Evolutionary conservation across 2,329 filamentous ascomycete genomes (phyloP), one percentile per base, ranked within the genome.

Genomic region (Trematosphaeria pertusa): DNA sequence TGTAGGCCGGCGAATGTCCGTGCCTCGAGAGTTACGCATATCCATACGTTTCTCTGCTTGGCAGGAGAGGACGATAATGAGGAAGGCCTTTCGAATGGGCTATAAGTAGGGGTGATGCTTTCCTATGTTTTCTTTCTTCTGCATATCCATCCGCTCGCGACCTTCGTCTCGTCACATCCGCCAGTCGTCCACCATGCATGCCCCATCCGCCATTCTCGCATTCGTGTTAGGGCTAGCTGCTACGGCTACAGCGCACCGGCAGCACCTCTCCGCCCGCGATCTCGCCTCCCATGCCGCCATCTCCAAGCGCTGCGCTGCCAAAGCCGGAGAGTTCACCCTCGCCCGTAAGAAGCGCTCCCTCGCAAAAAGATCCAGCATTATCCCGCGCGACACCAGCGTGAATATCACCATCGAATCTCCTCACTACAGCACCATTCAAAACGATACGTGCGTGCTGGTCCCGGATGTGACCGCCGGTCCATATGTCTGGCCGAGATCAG

Each of bases 401-500:
- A 38, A 24, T 20, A 41, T 52, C 20, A 48, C 30, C 4, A 45
- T 31, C 11, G 44, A 52, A 36, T 35, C 37, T 9, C 47, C 47
- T 4, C 48, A 50, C 43, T 54, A 50, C 36, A 24, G 34, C 14
- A 43, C 35, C 3, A 43, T 54, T 6, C 43, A 54, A 37, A 54
- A 54, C 37, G 45, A 48, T 32, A 51, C 49, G 5, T 56, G 50
- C 26, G 52, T 58, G 12, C 43, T 60, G 5, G 30, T 48, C n/a
- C 53, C 58, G 3, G 54, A 56, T 19, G 43, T 47, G 12, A 56
- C 52, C 9, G 48, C 54, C 30, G 53, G 47, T 15, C 48, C 54
- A 9, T 62, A 59, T 38, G 65, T 75, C 43, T 50, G 50, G 47
- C 47, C 47, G 5, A 31, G 47, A 10, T 38, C 31, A 12, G 43